phyloP scores from a whole-genome alignment of 73 alveolate genomes.

The Paramecium pentaurelia region DNA sequence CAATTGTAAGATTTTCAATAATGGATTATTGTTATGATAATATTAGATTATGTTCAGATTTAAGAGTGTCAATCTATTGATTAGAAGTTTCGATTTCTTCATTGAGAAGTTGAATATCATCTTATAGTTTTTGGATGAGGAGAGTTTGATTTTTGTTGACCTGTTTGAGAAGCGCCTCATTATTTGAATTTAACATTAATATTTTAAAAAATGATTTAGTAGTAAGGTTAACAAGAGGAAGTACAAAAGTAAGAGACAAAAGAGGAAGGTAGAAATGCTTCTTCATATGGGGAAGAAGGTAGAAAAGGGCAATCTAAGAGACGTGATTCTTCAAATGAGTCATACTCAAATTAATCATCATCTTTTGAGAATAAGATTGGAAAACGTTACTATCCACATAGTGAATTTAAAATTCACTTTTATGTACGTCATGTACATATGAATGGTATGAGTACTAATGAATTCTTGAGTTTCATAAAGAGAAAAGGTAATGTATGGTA shows the following conservation, averaged over 20 bases:
- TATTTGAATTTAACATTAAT: slow-evolving; percentile 13
- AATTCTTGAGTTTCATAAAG: not conserved
- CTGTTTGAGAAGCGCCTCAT: slow-evolving; percentile 13
- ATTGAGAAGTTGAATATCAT: not conserved
- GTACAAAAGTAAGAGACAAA: not conserved
- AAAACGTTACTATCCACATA: not conserved
- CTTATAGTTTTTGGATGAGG: not conserved
- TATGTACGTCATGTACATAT: slow-evolving; percentile 16
- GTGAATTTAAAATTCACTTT: slow-evolving; percentile 35
- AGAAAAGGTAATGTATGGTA: slow-evolving; percentile 15
- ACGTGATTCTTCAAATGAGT: not conserved
- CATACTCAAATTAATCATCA: not conserved
- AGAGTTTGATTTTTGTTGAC: not conserved
- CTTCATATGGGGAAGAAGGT: not conserved
- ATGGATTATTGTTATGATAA: not conserved
- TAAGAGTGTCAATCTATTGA: not conserved
- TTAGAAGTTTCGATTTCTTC: not conserved
- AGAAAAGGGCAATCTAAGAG: not conserved
- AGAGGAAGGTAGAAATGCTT: not conserved
- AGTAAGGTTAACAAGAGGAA: not conserved
- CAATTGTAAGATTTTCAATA: not conserved
- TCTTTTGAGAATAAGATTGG: slow-evolving; percentile 5
- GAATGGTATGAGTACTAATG: slow-evolving; percentile 40
- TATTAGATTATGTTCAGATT: not conserved
- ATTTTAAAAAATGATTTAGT: not conserved